Conservation (phyloP, 768 basidiomycete genomes). For the Tylopilus subfusipes region DNA sequence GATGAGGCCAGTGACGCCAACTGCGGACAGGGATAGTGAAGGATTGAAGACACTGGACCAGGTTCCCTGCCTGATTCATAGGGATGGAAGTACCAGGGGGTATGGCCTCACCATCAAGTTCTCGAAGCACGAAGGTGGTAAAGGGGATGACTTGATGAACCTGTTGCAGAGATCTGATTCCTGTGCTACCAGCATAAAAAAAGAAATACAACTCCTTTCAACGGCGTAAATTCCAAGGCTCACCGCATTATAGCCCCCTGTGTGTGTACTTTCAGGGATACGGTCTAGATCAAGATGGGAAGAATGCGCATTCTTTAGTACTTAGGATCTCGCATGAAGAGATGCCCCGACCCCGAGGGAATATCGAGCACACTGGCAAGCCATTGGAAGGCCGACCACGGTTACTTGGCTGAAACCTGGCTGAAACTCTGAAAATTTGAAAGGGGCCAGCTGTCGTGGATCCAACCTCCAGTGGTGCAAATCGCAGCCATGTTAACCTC, state of each 20-base stretch:
- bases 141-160: background rate
- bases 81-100: no score
- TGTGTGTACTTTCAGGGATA: background rate
- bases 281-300: background rate
- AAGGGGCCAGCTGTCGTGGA: no score
- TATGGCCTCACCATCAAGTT: background rate
- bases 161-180: background rate
- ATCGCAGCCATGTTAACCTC: no score
- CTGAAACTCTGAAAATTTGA: no score
- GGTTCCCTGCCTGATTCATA: background rate
- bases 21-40: background rate
- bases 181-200: background rate
- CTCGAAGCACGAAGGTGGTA: background rate
- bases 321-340: background rate
- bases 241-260: background rate
- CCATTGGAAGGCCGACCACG: no score
- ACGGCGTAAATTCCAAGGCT: background rate
- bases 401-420: no score
- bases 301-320: background rate
- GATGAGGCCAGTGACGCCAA: background rate
- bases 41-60: no score
- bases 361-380: no score
- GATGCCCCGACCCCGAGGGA: no score
- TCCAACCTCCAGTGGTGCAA: no score
- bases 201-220: background rate